Base-by-base conservation (phyloP, 176 grass and related monocot species). In the Aechmea fasciata region DNA sequence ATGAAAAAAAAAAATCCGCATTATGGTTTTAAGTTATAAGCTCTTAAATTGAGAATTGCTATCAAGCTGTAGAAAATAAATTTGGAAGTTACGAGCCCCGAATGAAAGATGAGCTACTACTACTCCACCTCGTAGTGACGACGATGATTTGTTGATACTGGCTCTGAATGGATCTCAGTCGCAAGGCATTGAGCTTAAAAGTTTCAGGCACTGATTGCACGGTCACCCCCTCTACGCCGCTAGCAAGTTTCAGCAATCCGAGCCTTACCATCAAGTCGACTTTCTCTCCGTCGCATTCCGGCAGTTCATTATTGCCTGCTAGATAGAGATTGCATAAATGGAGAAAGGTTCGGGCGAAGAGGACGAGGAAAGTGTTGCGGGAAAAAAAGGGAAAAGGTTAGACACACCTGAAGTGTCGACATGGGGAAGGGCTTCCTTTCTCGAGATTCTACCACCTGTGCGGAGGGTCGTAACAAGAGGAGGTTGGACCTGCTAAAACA, bases 61-160 rank as follows among this genome's bases (percentile, higher is more conserved):
- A 41, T 41, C 33, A 41, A 41, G 6, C 33, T 7, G 1, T 6
- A 6, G 33, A 41, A 41, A 41, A 41, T 41, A 41, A 41, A 41
- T 41, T 41, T 41, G 4, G 33, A 6, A 41, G 33, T 41, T 41
- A 41, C 6, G 33, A 41, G 33, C 33, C 3, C 33, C 5, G 7
- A 41, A 7, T 41, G 33, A 41, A 41, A 41, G 33, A 41, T 49
- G n/a, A 47, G 18, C 61, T 57, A 54, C 5, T 57, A 54, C 5
- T 78, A 48, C 19, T 65, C 13, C 19, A 97, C 94, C 89, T 99
- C 50, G 87, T 99, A 17, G 94, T 61, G 14, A 85, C 85, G 13
- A 87, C 94, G 59, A 90, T 90, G 57, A 90, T 88, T 80, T 90
- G 76, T 51, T 99, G 94, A 51, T 85, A 83, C 52, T 88, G 86